These are phyloP conservation scores for Clitoria ternatea DNA, from an alignment of 306 rosid genomes.

Conservation along the genomic window DNA sequence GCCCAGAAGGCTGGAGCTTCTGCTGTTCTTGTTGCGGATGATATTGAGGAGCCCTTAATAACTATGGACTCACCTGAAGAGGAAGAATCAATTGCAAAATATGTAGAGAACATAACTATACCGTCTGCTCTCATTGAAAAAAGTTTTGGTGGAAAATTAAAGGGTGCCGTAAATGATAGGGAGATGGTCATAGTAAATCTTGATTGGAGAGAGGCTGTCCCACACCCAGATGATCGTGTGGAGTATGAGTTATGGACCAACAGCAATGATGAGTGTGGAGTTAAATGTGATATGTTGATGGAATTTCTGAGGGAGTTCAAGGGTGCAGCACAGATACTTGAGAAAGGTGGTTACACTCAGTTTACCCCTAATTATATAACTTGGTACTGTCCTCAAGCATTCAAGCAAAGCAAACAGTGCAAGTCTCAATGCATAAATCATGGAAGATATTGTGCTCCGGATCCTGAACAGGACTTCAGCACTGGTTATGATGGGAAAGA, in stretches of 20 bases:
- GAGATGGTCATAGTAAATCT: constrained; percentile 83
- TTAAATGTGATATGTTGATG: constrained; percentile 86
- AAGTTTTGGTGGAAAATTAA: constrained; percentile 60
- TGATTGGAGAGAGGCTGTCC: constrained; percentile 93
- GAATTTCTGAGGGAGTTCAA: constrained; percentile 75
- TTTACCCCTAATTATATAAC: constrained; percentile 87
- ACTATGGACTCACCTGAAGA: constrained; percentile 22
- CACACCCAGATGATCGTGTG: constrained; percentile 89
- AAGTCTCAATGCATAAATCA: constrained; percentile 91
- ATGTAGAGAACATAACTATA: constrained; percentile 74
- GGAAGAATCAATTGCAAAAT: constrained; percentile 47
- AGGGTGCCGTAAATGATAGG: constrained; percentile 54
- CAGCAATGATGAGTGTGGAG: constrained; percentile 90
- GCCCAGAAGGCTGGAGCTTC: constrained; percentile 47
- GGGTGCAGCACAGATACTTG: constrained; percentile 86
- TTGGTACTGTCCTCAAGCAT: constrained; percentile 88
- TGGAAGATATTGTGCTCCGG: constrained; percentile 94
- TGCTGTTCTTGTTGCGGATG: constrained; percentile 79
- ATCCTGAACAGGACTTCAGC: constrained; percentile 95
- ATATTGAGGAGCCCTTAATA: constrained; percentile 22
- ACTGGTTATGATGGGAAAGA: constrained; percentile 83
- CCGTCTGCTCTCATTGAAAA: constrained; percentile 88
- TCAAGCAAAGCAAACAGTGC: constrained; percentile 81
- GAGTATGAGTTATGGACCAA: constrained; percentile 85
- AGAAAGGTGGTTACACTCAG: constrained; percentile 80